Percentiles rank a stretch among this genome's conserved stretches.
Evolutionary conservation across 2,329 filamentous ascomycete genomes (phyloP).

Genomic region (Paramyrothecium sp.): DNA sequence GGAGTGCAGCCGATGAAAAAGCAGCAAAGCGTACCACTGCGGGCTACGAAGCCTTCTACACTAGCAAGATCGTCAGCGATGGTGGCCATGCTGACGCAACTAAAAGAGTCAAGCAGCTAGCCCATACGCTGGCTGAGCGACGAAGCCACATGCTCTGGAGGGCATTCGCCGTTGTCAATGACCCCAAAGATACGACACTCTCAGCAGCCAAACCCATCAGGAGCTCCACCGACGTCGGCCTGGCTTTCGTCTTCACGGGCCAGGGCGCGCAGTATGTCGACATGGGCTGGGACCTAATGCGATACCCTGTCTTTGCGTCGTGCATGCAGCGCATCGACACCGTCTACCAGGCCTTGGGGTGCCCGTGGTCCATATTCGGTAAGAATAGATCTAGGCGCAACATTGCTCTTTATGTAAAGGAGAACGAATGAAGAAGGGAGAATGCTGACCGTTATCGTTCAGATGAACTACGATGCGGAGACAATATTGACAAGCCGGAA

Average conservation of each 20-base stretch:
- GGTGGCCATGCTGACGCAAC: not conserved
- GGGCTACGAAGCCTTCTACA: not conserved
- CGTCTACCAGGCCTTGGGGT: not conserved
- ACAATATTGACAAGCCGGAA: conserved; percentile 30
- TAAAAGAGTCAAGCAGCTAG: not conserved
- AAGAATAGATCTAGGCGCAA: not conserved
- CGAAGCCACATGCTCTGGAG: not conserved
- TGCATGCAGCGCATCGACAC: not conserved
- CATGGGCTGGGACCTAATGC: conserved; percentile 27
- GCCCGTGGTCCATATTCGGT: not conserved
- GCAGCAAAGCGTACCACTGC: conserved; percentile 15
- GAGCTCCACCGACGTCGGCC: not conserved
- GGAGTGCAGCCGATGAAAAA: conserved; percentile 30
- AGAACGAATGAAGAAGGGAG: not conserved
- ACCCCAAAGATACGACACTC: not conserved
- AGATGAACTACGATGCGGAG: conserved; percentile 1
- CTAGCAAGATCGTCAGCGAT: not conserved
- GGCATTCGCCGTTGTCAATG: not conserved
- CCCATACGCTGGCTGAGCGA: not conserved
- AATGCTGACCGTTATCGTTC: not conserved
- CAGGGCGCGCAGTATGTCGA: conserved; percentile 27
- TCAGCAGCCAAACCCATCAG: not conserved
- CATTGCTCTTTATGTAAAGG: not conserved
- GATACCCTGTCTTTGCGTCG: not conserved
- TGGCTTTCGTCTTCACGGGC: conserved; percentile 23